Evolutionary conservation across 768 basidiomycete species (phyloP).

Genomic region (Sporobolomyces phaffii): DNA sequence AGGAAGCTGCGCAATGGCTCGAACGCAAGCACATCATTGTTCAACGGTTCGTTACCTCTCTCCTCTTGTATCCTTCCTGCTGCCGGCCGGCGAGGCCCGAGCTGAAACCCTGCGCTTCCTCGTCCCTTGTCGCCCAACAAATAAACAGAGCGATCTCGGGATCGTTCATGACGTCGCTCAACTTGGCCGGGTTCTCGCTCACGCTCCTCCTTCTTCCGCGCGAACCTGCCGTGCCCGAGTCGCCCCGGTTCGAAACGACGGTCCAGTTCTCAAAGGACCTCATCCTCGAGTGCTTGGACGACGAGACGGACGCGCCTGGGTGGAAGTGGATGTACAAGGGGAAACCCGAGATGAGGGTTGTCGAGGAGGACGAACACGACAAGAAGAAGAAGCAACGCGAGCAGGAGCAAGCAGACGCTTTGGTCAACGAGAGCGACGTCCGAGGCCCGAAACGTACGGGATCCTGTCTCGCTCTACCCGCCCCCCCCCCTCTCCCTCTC

Average conservation of each 20-base stretch:
- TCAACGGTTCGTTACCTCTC: slow-evolving; percentile 23
- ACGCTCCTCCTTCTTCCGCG: slow-evolving; percentile 48
- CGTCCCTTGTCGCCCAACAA: neutral
- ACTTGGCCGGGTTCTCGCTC: slow-evolving; percentile 50
- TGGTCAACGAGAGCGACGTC: slow-evolving; percentile 5
- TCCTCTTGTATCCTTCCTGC: no score
- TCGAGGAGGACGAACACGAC: neutral
- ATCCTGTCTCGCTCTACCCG: neutral
- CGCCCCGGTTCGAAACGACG: neutral
- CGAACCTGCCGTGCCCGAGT: slow-evolving; percentile 24
- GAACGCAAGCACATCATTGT: slow-evolving; percentile 36
- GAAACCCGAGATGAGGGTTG: slow-evolving; percentile 21
- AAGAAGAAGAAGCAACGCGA: slow-evolving; percentile 12
- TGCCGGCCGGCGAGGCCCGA: no score
- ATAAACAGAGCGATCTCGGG: slow-evolving; percentile 35
- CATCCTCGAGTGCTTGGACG: slow-evolving; percentile 47
- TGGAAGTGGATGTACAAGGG: slow-evolving; percentile 40
- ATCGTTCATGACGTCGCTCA: slow-evolving; percentile 47
- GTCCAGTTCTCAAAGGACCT: slow-evolving; percentile 42
- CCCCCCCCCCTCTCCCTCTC: no score
- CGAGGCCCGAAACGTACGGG: slow-evolving; percentile 30
- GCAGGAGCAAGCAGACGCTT: neutral
- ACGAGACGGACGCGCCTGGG: slow-evolving; percentile 39
- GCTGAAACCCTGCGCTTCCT: no score
- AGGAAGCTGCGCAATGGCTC: slow-evolving; percentile 37